These are phyloP conservation scores for Lolium rigidum DNA, from an alignment of 176 grass and related monocot genomes.

Conservation along the genomic window DNA sequence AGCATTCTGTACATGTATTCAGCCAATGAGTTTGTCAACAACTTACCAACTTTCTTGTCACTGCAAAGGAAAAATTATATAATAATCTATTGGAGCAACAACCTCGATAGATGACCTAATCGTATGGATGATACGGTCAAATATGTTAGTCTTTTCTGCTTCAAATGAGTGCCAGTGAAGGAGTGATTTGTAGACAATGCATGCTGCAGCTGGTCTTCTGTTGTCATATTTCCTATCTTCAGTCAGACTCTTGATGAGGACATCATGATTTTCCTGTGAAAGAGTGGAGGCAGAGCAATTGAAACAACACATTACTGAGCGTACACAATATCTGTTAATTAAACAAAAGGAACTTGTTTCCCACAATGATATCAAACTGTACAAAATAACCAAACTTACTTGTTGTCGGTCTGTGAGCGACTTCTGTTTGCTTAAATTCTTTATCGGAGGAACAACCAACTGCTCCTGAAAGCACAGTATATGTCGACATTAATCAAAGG, in stretches of 20 bases:
- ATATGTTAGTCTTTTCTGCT: constrained; percentile 94
- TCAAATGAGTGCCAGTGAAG: constrained; percentile 92
- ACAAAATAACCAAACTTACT: constrained; percentile 49
- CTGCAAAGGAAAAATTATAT: neutral
- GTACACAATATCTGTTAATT: constrained; percentile 26
- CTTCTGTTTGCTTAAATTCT: constrained; percentile 86
- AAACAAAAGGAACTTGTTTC: constrained; percentile 16
- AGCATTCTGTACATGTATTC: constrained; percentile 52
- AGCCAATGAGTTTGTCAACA: constrained; percentile 40
- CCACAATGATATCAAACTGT: neutral
- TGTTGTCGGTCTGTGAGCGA: constrained; percentile 78
- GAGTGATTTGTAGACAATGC: constrained; percentile 85
- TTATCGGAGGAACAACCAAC: constrained; percentile 45
- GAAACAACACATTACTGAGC: constrained; percentile 37
- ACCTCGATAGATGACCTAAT: constrained; percentile 89
- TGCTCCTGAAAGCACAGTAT: constrained; percentile 65
- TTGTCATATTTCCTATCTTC: constrained; percentile 78
- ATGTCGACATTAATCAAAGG: constrained; percentile 33
- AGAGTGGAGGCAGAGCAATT: constrained; percentile 35
- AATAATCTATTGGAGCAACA: constrained; percentile 33
- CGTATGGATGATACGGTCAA: constrained; percentile 89
- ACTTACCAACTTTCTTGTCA: constrained; percentile 20
- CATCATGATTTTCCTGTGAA: constrained; percentile 89
- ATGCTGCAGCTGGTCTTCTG: constrained; percentile 71
- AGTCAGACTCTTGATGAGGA: constrained; percentile 78